Percentiles rank a stretch among this genome's conserved stretches.
phyloP scores from a whole-genome alignment of 164 flowering plant species.

The Taxillus chinensis region DNA sequence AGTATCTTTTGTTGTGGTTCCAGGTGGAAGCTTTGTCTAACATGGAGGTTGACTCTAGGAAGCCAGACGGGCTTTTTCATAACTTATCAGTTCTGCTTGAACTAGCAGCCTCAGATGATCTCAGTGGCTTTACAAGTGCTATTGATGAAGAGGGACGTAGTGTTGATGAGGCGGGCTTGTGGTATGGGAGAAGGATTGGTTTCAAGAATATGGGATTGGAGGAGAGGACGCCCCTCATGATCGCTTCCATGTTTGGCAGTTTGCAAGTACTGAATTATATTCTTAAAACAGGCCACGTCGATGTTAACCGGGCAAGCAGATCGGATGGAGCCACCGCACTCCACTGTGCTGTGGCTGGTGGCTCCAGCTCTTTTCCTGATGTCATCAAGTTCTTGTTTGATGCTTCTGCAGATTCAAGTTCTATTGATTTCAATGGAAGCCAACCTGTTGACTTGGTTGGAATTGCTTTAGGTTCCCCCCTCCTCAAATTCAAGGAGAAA shows the following conservation, averaged over 20 bases:
- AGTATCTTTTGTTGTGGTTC: constrained; percentile 4
- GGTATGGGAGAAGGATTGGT: constrained; percentile 51
- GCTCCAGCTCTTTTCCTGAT: constrained; percentile 25
- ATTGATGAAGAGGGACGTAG: constrained; percentile 30
- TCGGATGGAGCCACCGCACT: constrained; percentile 48
- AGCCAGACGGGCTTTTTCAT: constrained; percentile 7
- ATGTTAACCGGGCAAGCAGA: constrained; percentile 41
- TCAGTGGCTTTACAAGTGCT: constrained; percentile 20
- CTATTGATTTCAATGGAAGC: constrained; percentile 37
- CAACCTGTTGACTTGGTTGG: constrained; percentile 29
- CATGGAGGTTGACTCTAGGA: constrained; percentile 21
- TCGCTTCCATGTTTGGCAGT: constrained; percentile 56
- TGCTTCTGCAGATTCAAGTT: constrained; percentile 33
- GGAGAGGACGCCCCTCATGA: constrained; percentile 50
- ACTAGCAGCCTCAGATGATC: constrained; percentile 36
- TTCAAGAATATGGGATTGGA: constrained; percentile 45
- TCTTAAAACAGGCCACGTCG: constrained; percentile 25
- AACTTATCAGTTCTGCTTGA: constrained; percentile 32
- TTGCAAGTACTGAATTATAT: constrained; percentile 30
- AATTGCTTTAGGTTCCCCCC: constrained; percentile 3
- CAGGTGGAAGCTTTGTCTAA: constrained; percentile 11
- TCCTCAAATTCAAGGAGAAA: constrained; percentile 22
- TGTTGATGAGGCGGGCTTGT: constrained; percentile 28
- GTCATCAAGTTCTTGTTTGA: constrained; percentile 40
- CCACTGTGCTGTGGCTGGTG: constrained; percentile 53